phyloP scores from a whole-genome alignment of 1,284 basidiomycete genomes.

The Trichosporon inkin region DNA sequence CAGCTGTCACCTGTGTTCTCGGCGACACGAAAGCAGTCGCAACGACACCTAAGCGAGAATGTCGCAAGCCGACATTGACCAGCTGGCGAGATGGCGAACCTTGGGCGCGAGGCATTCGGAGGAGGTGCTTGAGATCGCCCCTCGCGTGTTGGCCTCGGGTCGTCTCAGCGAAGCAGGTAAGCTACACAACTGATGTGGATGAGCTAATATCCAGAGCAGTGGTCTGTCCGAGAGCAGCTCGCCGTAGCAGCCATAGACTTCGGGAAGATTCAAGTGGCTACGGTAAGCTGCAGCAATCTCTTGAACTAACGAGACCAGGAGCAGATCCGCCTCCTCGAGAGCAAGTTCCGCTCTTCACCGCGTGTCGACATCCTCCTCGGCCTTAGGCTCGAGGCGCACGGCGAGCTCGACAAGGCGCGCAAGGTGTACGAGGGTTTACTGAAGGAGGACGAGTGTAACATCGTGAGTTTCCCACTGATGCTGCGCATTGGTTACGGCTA shows the following conservation, averaged over 20 bases:
- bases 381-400: slow-evolving; percentile 74
- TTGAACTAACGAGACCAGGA: slow-evolving; percentile 49
- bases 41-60: slow-evolving; percentile 7
- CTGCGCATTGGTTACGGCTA: not conserved
- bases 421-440: slow-evolving; percentile 62
- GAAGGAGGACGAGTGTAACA: slow-evolving; percentile 66
- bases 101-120: slow-evolving; percentile 66
- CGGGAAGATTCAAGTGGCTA: slow-evolving; percentile 71
- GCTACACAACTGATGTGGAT: slow-evolving; percentile 3
- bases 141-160: slow-evolving; percentile 55
- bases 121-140: slow-evolving; percentile 64
- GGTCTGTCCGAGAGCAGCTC: slow-evolving; percentile 84
- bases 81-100: slow-evolving; percentile 65
- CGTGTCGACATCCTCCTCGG: slow-evolving; percentile 80
- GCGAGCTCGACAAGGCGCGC: slow-evolving; percentile 47
- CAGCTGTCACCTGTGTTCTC: not conserved
- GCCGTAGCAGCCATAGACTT: slow-evolving; percentile 80
- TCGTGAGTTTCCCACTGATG: slow-evolving; percentile 56
- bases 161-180: slow-evolving; percentile 38
- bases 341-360: slow-evolving; percentile 75
- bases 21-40: not conserved
- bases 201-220: slow-evolving; percentile 55
- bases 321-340: slow-evolving; percentile 63
- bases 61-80: slow-evolving; percentile 56
- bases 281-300: slow-evolving; percentile 57